Base-by-base conservation (phyloP, 202 grass and related monocot species). In the Thinopyrum obtusiflorum region DNA sequence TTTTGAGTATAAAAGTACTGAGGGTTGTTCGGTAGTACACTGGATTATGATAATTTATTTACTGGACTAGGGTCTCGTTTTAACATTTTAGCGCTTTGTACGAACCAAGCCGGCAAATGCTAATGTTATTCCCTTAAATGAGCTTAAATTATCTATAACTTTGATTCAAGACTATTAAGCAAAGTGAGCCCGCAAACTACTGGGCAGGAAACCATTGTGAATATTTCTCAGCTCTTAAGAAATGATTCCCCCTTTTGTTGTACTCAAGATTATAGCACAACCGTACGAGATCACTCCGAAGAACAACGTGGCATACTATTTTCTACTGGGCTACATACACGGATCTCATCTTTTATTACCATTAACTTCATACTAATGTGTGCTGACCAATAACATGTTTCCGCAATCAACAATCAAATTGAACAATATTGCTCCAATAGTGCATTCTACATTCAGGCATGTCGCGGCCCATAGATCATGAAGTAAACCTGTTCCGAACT, bases 401-500 rank as follows among this genome's bases (percentile, higher is more conserved):
- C 49, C 2, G 7, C 70, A 68, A 60, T 21, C 61, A 47, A 27
- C 26, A 89, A 63, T 51, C 13, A 20, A 37, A 80, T 9, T 15
- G 4, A 40, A 23, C 23, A 77, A 81, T 63, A 78, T 79, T 27
- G 29, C 31, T 66, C 61, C 11, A 61, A 21, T 86, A 14, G 10
- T 73, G 10, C 23, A 51, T 15, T 32, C 25, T 26, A 31, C 36
- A 66, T 76, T 37, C 25, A 36, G 39, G 18, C 26, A 31, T 9
- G 12, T 9, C 9, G 24, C 6, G 6, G 24, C 20, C 9, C 9
- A 51, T 49, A 5, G 2, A 78, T 94, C 87, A 94, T 12, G 90
- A 87, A 55, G 33, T 84, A 35, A 91, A 63, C 90, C 91, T 89
- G 80, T 63, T 81, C 32, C 72, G 74, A 9, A 78, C 81, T 31